A percentile compares a stretch with the other conserved stretches of the same genome.
Conservation (phyloP, 2,329 filamentous ascomycete species). For the Alternaria conjuncta region DNA sequence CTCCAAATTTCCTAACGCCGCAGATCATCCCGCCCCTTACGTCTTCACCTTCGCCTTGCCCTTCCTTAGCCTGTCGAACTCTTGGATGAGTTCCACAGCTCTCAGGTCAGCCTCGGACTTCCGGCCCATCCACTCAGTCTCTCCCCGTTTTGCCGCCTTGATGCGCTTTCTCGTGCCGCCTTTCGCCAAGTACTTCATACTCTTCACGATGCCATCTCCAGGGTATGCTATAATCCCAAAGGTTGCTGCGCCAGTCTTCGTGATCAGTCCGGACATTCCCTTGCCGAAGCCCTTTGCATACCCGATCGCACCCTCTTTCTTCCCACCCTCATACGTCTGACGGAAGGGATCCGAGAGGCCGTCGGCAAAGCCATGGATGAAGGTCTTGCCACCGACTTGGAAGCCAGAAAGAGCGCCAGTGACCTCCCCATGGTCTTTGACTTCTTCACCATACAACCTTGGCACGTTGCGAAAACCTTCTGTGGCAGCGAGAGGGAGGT, state of each 20-base stretch:
- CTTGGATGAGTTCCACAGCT: background rate
- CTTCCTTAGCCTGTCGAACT: conserved; percentile 6
- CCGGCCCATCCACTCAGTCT: conserved; percentile 8
- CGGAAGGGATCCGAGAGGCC: conserved; percentile 41
- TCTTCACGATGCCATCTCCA: conserved; percentile 21
- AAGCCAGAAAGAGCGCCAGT: conserved; percentile 44
- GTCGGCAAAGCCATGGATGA: conserved; percentile 41
- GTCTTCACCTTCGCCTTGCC: background rate
- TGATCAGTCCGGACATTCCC: conserved; percentile 17
- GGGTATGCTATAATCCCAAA: conserved; percentile 23
- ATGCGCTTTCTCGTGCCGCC: conserved; percentile 12
- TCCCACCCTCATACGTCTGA: conserved; percentile 40
- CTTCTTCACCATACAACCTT: conserved; percentile 47
- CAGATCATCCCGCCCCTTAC: background rate
- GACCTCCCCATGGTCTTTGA: conserved; percentile 41
- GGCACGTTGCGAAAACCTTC: conserved; percentile 48
- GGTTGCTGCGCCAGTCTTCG: conserved; percentile 8
- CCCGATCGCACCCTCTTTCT: conserved; percentile 42
- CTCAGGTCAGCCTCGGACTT: background rate
- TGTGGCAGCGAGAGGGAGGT: conserved; percentile 46
- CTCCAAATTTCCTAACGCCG: background rate
- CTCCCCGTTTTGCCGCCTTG: conserved; percentile 3
- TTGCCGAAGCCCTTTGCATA: conserved; percentile 43
- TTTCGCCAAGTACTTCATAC: conserved; percentile 14
- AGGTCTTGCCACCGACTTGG: conserved; percentile 42